Percentiles rank a stretch among this genome's conserved stretches.
Conservation (phyloP, 257 asterid genomes). For the Capsicum rhomboideum region DNA sequence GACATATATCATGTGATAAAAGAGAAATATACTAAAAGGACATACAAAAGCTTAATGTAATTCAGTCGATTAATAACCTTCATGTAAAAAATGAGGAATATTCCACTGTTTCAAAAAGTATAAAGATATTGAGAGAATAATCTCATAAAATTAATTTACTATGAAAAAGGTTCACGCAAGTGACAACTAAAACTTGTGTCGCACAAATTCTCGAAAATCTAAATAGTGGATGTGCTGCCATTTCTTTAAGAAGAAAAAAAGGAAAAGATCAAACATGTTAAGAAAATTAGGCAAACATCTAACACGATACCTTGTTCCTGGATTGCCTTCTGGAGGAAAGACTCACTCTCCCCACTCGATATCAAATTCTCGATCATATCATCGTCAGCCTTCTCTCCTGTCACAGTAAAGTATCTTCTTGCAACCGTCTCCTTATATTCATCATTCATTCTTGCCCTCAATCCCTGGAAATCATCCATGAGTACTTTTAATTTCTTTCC, state of each 20-base stretch:
- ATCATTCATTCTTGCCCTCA: conserved; percentile 26
- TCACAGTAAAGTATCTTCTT: conserved; percentile 33
- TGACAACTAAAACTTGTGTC: not conserved
- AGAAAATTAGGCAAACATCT: not conserved
- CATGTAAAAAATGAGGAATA: not conserved
- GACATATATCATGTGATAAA: not conserved
- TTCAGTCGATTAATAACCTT: not conserved
- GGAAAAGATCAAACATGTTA: not conserved
- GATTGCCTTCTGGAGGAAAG: conserved; percentile 37
- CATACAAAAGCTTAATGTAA: not conserved
- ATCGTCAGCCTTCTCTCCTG: conserved; percentile 27
- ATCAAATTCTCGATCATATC: conserved; percentile 31
- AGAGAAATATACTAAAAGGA: not conserved
- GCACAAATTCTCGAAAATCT: not conserved
- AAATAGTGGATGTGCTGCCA: not conserved
- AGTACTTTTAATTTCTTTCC: conserved; percentile 29
- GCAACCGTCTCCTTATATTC: conserved; percentile 40
- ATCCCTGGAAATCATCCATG: conserved; percentile 36
- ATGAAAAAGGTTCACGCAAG: not conserved
- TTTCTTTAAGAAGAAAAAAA: not conserved
- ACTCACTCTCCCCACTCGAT: conserved; percentile 40
- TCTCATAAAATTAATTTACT: not conserved
- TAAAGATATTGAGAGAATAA: not conserved
- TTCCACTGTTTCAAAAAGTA: not conserved
- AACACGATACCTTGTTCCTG: conserved; percentile 22